Evolutionary conservation across 345 rosid species (phyloP), one percentile per base, ranked within the genome.

Genomic region (Psidium friedrichsthalianum): DNA sequence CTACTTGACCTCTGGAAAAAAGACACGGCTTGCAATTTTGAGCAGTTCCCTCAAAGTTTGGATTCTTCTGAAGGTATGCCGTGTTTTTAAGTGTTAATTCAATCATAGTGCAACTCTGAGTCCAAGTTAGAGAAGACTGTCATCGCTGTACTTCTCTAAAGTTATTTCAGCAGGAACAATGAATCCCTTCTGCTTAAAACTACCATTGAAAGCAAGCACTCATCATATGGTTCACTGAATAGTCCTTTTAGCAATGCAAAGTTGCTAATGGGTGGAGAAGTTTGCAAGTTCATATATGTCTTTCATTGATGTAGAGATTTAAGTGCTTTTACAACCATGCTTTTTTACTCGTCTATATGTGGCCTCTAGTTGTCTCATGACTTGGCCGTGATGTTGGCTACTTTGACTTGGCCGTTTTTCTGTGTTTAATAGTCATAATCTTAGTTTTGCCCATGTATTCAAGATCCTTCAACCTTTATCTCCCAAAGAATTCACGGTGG

Each of bases 21-120:
- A 91, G 91, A 93, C 97, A 3, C 90, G 91, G 87, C 96, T 97
- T 87, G 98, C 98, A 80, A 89, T 90, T 87, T 90, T 97, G 90
- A 95, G 97, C 82, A 97, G 98, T 87, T 95, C 99, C 85, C 94
- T 95, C 86, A 97, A 95, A 92, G 99, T 94, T 80, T 95, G 98
- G 99, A 90, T 95, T 86, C 94, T 95, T 86, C 88, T 95, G 84
- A 95, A 97, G 98, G 99, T 97, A 92, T 47, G 85, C 22, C 74
- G 54, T 15, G 16, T 80, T 24, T 87, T 22, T 27, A 40, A 49
- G 51, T 78, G 44, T 53, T 27, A 74, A n/a, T 51, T 83, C 76
- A 32, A 36, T 53, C 74, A 58, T 49, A 25, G 27, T 51, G 84
- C 25, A 15, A 51, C 24, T 53, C 80, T 20, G 25, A 52, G 44